Evolutionary conservation across 768 basidiomycete species (phyloP).

Genomic region (Crepidotus variabilis): DNA sequence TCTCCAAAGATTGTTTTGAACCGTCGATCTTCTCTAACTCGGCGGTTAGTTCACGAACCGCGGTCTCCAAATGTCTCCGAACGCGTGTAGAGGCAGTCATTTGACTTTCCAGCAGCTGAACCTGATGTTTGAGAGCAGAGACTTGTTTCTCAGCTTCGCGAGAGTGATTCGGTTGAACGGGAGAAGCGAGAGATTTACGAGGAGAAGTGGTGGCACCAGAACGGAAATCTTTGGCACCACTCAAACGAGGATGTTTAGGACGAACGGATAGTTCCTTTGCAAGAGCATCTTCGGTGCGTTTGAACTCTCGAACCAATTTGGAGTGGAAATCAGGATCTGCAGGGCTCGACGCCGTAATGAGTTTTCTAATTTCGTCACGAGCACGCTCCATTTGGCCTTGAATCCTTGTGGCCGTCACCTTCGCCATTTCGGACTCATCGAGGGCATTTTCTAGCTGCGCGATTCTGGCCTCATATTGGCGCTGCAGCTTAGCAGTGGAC

Average conservation of each 20-base stretch:
- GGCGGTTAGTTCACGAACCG: constrained; percentile 53
- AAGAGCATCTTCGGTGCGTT: constrained; percentile 55
- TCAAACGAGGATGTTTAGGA: constrained; percentile 28
- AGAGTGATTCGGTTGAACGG: constrained; percentile 13
- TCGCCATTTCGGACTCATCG: constrained; percentile 50
- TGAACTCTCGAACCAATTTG: constrained; percentile 59
- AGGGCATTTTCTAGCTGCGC: constrained; percentile 59
- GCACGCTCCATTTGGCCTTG: constrained; percentile 62
- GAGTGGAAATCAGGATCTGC: constrained; percentile 60
- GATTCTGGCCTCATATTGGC: constrained; percentile 62
- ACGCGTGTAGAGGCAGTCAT: constrained; percentile 68
- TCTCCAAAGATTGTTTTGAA: constrained; percentile 58
- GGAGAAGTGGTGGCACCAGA: constrained; percentile 40
- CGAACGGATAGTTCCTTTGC: constrained; percentile 46
- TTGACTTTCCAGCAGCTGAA: constrained; percentile 63
- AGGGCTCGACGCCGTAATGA: constrained; percentile 54
- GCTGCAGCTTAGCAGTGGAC: constrained; percentile 57
- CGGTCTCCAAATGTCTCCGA: constrained; percentile 57
- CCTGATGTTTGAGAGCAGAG: constrained; percentile 53
- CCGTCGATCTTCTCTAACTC: constrained; percentile 65
- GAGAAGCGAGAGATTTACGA: constrained; percentile 27
- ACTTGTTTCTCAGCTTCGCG: constrained; percentile 40
- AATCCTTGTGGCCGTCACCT: constrained; percentile 48
- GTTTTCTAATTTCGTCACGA: constrained; percentile 68
- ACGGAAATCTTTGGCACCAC: constrained; percentile 31